Base-by-base conservation (phyloP, 2,329 filamentous ascomycete genomes). In the Cladosporium sp. region DNA sequence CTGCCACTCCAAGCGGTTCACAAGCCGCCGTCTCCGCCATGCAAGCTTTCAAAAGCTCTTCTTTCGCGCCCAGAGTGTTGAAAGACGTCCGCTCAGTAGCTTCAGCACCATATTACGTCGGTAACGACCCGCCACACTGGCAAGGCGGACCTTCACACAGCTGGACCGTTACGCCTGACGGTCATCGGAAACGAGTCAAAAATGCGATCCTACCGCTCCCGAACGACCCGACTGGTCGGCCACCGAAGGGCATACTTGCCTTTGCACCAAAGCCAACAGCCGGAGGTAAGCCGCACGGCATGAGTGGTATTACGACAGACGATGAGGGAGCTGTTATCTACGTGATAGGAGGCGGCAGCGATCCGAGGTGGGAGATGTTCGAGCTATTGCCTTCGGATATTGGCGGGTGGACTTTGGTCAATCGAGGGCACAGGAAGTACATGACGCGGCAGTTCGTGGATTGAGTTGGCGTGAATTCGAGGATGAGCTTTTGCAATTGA, bases 81-180 rank as follows among this genome's bases (percentile, higher is more conserved):
- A 92, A 88, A 1, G 93, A 97, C 58, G 80, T 86, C 7, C 96
- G 96, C 67, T 95, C 89, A 1, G 91, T 92, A 61, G 80, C 88
- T 3, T 89, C 84, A 36, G 80, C 82, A 3, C 83, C 85, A 29
- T 97, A 97, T 61, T 86, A 93, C 60, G 85, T 89, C 32, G 89
- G 88, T 3, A 86, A 93, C 27, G 53, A 58, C 22, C 73, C 77
- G 59, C 66, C 38, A 65, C 72, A 51, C 60, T 72, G 65, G 65
- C 67, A 69, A 51, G 60, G 57, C 37, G 59, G 61, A n/a, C 54
- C 58, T 11, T 51, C 52, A 2, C 55, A 61, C 44, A 59, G 55
- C 20, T 61, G 56, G 54, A 64, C 63, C 1, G 61, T 54, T 65
- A 72, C 59, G 61, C 63, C 66, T 1, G 70, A 67, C 3, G 67